Evolutionary conservation across 192 early-diverging fungal genomes (phyloP).

Genomic region (Podila horticola): DNA sequence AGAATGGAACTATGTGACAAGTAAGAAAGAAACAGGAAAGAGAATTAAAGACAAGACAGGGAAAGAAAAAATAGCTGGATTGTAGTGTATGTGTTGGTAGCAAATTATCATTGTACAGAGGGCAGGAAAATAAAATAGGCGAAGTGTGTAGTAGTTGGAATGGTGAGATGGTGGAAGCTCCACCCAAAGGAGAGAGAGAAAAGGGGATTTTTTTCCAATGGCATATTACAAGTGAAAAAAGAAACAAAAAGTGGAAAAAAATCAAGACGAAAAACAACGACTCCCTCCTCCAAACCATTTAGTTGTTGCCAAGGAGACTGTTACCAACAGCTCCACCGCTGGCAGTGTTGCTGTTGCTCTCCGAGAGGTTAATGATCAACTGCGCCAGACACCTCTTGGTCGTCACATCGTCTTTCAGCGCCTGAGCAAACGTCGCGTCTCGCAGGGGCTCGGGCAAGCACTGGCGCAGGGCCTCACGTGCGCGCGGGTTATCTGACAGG

Average conservation of each 20-base stretch:
- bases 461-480: constrained; percentile 90
- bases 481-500: constrained; percentile 92
- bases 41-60: constrained; percentile 2
- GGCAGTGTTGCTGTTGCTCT: constrained; percentile 22
- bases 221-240: background rate
- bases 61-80: constrained; percentile 1
- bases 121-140: background rate
- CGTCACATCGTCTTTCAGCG: constrained; percentile 89
- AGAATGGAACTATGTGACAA: constrained; percentile 1
- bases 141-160: background rate
- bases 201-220: constrained; percentile 3
- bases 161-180: too few species aligned
- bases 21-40: constrained; percentile 12
- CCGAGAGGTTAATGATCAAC: constrained; percentile 68
- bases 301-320: constrained; percentile 7
- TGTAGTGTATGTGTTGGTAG: constrained; percentile 3
- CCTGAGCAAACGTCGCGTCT: constrained; percentile 86
- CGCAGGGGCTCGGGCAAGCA: constrained; percentile 89
- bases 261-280: background rate
- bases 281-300: background rate
- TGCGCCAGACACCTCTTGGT: constrained; percentile 87
- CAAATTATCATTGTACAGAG: constrained; percentile 10
- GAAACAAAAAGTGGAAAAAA: background rate
- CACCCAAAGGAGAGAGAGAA: background rate
- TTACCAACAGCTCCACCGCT: background rate